Conservation (phyloP, 176 grass and related monocot species). For the Avena insularis region DNA sequence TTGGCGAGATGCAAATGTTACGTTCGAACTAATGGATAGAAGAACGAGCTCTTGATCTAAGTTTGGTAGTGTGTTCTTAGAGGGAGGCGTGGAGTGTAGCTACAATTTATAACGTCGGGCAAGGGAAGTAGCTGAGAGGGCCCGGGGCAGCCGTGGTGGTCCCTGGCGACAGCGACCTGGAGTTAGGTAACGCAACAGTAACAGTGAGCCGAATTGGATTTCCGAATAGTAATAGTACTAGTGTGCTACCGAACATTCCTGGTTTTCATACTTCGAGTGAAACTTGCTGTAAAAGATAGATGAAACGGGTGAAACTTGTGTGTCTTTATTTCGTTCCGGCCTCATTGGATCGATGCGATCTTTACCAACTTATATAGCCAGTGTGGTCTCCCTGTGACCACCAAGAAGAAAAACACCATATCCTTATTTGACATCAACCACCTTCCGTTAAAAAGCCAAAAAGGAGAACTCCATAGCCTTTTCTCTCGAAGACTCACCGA, state of each 20-base stretch:
- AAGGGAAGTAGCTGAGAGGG: constrained; percentile 23
- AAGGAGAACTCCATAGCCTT: too few relatives aligned
- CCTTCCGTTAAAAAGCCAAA: too few relatives aligned
- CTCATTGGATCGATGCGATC: neutral
- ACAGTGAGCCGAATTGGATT: neutral
- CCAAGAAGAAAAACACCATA: neutral
- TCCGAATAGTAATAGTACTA: too few relatives aligned
- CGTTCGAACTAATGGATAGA: neutral
- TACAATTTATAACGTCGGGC: constrained; percentile 46
- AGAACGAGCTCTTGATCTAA: neutral
- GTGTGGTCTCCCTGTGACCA: neutral
- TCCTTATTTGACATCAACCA: neutral
- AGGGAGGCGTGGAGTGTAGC: neutral
- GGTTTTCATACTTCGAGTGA: neutral
- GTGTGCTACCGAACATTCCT: neutral
- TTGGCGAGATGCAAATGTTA: neutral
- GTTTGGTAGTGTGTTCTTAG: constrained; percentile 45
- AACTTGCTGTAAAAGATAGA: neutral
- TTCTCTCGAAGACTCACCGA: too few relatives aligned
- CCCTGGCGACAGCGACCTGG: constrained; percentile 41
- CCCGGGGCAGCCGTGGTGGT: neutral
- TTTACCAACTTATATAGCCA: neutral
- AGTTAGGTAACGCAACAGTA: constrained; percentile 47
- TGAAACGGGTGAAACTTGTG: neutral
- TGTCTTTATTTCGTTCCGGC: neutral